Evolutionary conservation across 176 grass and related monocot species (phyloP), one percentile per base, ranked within the genome.

Genomic region (Chrysopogon serrulatus): DNA sequence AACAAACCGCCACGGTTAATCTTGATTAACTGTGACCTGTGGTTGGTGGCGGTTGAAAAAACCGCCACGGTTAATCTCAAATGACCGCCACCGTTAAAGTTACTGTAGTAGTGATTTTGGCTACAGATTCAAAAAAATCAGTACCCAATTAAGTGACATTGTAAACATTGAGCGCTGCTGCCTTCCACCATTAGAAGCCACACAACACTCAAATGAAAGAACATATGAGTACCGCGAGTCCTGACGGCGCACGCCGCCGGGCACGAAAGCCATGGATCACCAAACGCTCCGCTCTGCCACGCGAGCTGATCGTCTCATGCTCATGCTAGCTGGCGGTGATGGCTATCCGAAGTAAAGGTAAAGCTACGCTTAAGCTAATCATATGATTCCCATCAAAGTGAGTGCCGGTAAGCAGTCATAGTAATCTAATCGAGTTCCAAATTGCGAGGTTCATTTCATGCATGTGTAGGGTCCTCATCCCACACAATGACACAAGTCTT

Each of bases 311-410:
- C 19, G n/a, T n/a, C n/a, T n/a, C n/a, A n/a, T n/a, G n/a, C n/a
- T 21, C 21, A 56, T 56, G 53, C 53, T 56, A 56, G 78, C n/a
- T 67, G 40, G 26, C 0, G 19, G 19, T 47, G 60, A 5, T 79
- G 77, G 15, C 47, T 21, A 79, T 27, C 42, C 31, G 1, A 80
- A 51, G 78, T 49, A 80, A 68, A 80, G 63, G 78, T 49, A 80
- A 68, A 80, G 63, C 30, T 68, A 53, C 13, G 31, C 14, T 80
- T 49, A 80, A 24, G 43, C 43, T 80, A 80, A 35, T n/a, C 61
- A 6, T 66, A 24, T 42, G 37, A 16, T 48, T 48, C 23, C 44
- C 21, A 69, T 76, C 60, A 31, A 47, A 65, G 51, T n/a, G 37
- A 16, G 61, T 18, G 28, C 61, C 73, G 21, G 35, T 41, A 65